phyloP scores from a whole-genome alignment of 495 filamentous ascomycete species.

The Aspergillus affinis region DNA sequence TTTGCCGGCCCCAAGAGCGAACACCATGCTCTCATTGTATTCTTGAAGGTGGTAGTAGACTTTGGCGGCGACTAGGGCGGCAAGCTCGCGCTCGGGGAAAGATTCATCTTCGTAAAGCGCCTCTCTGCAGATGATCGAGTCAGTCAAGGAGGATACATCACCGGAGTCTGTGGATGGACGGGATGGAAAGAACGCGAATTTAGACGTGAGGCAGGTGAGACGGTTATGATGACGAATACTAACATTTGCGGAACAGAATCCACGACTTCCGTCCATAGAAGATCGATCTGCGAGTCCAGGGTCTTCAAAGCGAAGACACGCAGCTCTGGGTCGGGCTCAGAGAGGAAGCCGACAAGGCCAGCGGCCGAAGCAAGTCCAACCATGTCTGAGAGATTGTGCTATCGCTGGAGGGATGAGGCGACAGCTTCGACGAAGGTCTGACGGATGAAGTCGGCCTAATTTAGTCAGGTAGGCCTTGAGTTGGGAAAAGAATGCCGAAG shows the following conservation, averaged over 20 bases:
- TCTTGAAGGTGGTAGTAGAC: conserved; percentile 98
- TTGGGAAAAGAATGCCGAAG: conserved; percentile 8
- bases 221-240: conserved; percentile 31
- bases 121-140: conserved; percentile 61
- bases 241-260: conserved; percentile 91
- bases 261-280: conserved; percentile 95
- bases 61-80: conserved; percentile 92
- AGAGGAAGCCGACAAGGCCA: conserved; percentile 91
- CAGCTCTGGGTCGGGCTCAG: conserved; percentile 89
- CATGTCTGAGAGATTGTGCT: conserved; percentile 54
- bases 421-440: conserved; percentile 39
- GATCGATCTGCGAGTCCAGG: conserved; percentile 91
- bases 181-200: not conserved
- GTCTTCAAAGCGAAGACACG: conserved; percentile 91
- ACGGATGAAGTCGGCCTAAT: conserved; percentile 24
- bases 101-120: conserved; percentile 94
- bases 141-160: conserved; percentile 9
- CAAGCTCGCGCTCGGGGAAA: conserved; percentile 91
- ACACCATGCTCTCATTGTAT: conserved; percentile 98
- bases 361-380: conserved; percentile 91
- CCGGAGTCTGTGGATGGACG: not conserved
- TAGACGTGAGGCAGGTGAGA: not conserved
- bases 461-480: not conserved
- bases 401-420: conserved; percentile 38
- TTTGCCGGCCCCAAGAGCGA: conserved; percentile 92